Evolutionary conservation across 495 filamentous ascomycete species (phyloP).

Genomic region (Lophiostoma macrostomum): DNA sequence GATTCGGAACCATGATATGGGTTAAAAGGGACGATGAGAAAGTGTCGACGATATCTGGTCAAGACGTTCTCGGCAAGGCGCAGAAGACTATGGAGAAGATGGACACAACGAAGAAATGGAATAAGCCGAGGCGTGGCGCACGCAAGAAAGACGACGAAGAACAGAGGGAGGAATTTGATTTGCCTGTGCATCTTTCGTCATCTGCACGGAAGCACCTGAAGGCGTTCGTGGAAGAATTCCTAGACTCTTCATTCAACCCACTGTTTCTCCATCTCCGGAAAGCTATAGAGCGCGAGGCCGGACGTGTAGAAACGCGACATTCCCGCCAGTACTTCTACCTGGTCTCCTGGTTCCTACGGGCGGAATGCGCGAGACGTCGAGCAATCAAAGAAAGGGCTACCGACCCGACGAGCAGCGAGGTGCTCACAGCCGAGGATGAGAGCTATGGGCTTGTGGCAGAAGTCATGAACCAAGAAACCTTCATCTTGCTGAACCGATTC

Average conservation of each 20-base stretch:
- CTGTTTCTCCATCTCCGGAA: conserved; percentile 82
- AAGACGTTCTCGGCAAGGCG: conserved; percentile 73
- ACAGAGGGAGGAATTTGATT: conserved; percentile 70
- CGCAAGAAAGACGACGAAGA: conserved; percentile 60
- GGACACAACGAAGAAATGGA: conserved; percentile 89
- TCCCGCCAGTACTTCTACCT: conserved; percentile 86
- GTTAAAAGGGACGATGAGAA: conserved; percentile 77
- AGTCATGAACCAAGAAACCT: conserved; percentile 88
- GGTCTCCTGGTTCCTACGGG: conserved; percentile 89
- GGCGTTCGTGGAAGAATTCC: conserved; percentile 84
- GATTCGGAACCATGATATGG: conserved; percentile 98
- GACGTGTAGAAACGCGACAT: conserved; percentile 69
- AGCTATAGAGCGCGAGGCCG: conserved; percentile 85
- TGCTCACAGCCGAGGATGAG: conserved; percentile 57
- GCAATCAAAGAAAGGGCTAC: conserved; percentile 44
- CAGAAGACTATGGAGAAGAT: conserved; percentile 75
- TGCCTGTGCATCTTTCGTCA: conserved; percentile 61
- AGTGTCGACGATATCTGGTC: conserved; percentile 81
- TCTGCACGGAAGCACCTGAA: conserved; percentile 69
- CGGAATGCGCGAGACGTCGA: conserved; percentile 73
- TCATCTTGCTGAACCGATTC: conserved; percentile 77
- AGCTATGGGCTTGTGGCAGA: conserved; percentile 82
- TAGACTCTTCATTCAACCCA: conserved; percentile 95
- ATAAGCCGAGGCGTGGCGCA: conserved; percentile 64
- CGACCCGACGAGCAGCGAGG: conserved; percentile 15